A percentile compares a stretch with the other conserved stretches of the same genome.
Evolutionary conservation across 2,329 filamentous ascomycete genomes (phyloP).

Genomic region (Harringtonia lauricola): DNA sequence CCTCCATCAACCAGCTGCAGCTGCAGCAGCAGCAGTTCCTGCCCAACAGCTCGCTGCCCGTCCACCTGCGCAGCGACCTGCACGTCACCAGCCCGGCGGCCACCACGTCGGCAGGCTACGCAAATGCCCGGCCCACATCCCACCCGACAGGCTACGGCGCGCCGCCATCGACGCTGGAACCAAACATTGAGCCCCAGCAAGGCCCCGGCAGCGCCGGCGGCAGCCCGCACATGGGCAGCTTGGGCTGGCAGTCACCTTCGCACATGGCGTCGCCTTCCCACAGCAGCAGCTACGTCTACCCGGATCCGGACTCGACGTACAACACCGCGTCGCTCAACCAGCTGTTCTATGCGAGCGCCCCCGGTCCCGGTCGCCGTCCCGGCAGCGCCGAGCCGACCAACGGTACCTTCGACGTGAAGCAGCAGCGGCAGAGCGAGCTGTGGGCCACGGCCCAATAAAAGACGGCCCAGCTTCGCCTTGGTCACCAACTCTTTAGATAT

Average conservation of each 20-base stretch:
- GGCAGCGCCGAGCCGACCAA: slow-evolving; percentile 58
- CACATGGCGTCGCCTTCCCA: slow-evolving; percentile 65
- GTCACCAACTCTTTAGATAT: no score
- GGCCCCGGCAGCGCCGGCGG: slow-evolving; percentile 59
- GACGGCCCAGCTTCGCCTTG: no score
- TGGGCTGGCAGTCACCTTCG: slow-evolving; percentile 80
- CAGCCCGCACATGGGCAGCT: slow-evolving; percentile 73
- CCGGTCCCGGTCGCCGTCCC: slow-evolving; percentile 47
- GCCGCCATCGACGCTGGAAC: slow-evolving; percentile 77
- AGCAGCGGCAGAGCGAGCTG: slow-evolving; percentile 42
- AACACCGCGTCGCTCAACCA: slow-evolving; percentile 49
- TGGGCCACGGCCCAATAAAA: slow-evolving; percentile 37
- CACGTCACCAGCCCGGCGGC: slow-evolving; percentile 60
- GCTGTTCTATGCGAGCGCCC: slow-evolving; percentile 57
- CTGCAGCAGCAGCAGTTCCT: slow-evolving; percentile 68
- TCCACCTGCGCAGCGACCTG: slow-evolving; percentile 69
- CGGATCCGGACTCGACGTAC: slow-evolving; percentile 64
- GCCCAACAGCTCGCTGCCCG: slow-evolving; percentile 66
- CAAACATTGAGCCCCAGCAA: slow-evolving; percentile 68
- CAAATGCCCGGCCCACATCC: slow-evolving; percentile 61
- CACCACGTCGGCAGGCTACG: slow-evolving; percentile 50
- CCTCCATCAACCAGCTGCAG: slow-evolving; percentile 56
- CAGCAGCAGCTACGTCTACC: slow-evolving; percentile 59
- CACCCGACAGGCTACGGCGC: slow-evolving; percentile 75
- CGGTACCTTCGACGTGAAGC: slow-evolving; percentile 14